phyloP scores from a whole-genome alignment of 2,329 filamentous ascomycete genomes.

The Sclerotinia minor region DNA sequence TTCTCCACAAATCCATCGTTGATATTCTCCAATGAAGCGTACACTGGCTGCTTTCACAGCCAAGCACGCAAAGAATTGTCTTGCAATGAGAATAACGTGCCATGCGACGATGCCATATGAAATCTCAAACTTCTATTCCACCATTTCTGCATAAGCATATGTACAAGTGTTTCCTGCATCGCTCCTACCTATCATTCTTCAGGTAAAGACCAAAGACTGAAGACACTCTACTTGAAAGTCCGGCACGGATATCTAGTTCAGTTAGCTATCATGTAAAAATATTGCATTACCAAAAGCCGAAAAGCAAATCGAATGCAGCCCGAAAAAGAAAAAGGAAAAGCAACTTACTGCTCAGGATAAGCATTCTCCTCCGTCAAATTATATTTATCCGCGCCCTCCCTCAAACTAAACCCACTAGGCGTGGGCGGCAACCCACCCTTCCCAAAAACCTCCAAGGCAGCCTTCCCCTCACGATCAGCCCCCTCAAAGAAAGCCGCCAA shows the following conservation, averaged over 20 bases:
- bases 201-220: no score
- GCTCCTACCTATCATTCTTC: no score
- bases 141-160: no score
- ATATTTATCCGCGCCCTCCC: slow-evolving; percentile 66
- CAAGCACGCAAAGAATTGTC: no score
- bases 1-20: no score
- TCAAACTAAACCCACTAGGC: slow-evolving; percentile 62
- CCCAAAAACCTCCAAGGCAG: slow-evolving; percentile 61
- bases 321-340: background rate
- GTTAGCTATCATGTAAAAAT: slow-evolving; percentile 1
- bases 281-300: background rate
- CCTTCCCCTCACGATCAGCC: slow-evolving; percentile 48
- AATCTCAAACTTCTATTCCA: no score
- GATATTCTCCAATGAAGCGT: no score
- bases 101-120: no score
- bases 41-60: no score
- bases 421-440: slow-evolving; percentile 79
- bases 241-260: slow-evolving; percentile 27
- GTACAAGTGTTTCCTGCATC: no score
- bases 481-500: slow-evolving; percentile 70
- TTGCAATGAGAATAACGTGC: no score
- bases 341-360: slow-evolving; percentile 68
- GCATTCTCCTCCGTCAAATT: slow-evolving; percentile 63
- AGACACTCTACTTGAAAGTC: slow-evolving; percentile 25
- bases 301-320: background rate